A percentile compares a stretch with the other conserved stretches of the same genome.
phyloP scores from a whole-genome alignment of 768 basidiomycete genomes.

The Serendipita vermifera region DNA sequence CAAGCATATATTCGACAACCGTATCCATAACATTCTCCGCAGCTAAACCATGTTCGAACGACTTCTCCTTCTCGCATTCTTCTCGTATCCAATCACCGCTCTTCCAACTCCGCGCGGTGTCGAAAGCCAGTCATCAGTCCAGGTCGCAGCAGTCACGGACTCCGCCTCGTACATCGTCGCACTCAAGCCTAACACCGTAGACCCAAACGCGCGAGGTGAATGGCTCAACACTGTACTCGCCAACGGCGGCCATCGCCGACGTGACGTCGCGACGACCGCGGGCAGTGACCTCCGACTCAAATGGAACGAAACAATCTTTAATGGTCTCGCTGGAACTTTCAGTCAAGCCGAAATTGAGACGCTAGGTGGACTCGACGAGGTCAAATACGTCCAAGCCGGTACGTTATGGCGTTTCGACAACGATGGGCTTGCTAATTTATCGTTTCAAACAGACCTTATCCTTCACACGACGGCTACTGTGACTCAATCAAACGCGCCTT shows the following conservation, averaged over 20 bases:
- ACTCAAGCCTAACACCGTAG: slow-evolving; percentile 2
- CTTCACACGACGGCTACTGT: not conserved
- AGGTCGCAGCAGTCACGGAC: not conserved
- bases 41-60: slow-evolving; percentile 3
- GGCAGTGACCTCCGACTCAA: not conserved
- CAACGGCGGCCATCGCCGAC: not conserved
- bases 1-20: not conserved
- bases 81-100: not conserved
- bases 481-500: not conserved
- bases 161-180: slow-evolving; percentile 1
- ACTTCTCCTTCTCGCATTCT: not conserved
- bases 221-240: slow-evolving; percentile 6
- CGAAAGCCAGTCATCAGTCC: not conserved
- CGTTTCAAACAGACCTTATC: not conserved
- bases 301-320: slow-evolving; percentile 2
- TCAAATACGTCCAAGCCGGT: slow-evolving; percentile 4
- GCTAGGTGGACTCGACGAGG: not conserved
- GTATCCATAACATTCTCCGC: not conserved
- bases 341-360: not conserved
- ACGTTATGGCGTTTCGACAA: not conserved
- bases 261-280: not conserved
- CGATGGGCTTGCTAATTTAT: not conserved
- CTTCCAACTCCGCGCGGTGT: not conserved
- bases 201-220: not conserved
- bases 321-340: not conserved